Evolutionary conservation across 495 filamentous ascomycete species (phyloP).

Genomic region (Daldinia vernicosa): DNA sequence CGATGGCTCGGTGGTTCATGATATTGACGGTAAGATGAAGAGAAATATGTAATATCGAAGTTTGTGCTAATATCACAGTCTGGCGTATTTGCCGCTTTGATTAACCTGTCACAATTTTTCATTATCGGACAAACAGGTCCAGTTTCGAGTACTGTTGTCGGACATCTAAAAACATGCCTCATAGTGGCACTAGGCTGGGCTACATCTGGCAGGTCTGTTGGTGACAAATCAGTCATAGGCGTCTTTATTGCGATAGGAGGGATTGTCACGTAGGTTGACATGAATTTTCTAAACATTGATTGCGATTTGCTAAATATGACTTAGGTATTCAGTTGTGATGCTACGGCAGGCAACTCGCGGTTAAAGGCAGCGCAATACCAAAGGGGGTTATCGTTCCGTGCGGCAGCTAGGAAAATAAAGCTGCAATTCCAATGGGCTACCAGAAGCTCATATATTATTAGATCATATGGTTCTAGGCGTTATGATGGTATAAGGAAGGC

Average conservation of each 20-base stretch:
- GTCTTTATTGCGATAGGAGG: slow-evolving; percentile 64
- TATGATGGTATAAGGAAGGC: background rate
- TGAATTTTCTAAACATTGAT: background rate
- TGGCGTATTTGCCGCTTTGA: slow-evolving; percentile 70
- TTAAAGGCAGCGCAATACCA: background rate
- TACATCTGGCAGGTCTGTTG: slow-evolving; percentile 58
- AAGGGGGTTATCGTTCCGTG: background rate
- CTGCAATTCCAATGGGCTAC: background rate
- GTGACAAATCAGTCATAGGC: slow-evolving; percentile 62
- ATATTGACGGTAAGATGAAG: slow-evolving; percentile 59
- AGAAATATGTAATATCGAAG: slow-evolving; percentile 17
- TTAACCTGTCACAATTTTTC: slow-evolving; percentile 80
- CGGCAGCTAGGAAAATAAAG: slow-evolving; percentile 11
- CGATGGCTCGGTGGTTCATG: slow-evolving; percentile 61
- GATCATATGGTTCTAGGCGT: slow-evolving; percentile 19
- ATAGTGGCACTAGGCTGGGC: slow-evolving; percentile 68
- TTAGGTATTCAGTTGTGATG: slow-evolving; percentile 64
- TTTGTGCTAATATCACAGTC: slow-evolving; percentile 50
- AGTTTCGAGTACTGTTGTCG: slow-evolving; percentile 76
- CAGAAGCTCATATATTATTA: background rate
- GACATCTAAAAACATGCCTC: slow-evolving; percentile 70
- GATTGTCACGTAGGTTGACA: slow-evolving; percentile 59
- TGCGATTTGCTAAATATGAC: slow-evolving; percentile 4
- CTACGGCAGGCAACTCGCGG: slow-evolving; percentile 45
- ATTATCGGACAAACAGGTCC: slow-evolving; percentile 76